Percentiles rank a stretch among this genome's conserved stretches.
phyloP scores from a whole-genome alignment of 2,329 filamentous ascomycete species.

The Talaromyces sp. region DNA sequence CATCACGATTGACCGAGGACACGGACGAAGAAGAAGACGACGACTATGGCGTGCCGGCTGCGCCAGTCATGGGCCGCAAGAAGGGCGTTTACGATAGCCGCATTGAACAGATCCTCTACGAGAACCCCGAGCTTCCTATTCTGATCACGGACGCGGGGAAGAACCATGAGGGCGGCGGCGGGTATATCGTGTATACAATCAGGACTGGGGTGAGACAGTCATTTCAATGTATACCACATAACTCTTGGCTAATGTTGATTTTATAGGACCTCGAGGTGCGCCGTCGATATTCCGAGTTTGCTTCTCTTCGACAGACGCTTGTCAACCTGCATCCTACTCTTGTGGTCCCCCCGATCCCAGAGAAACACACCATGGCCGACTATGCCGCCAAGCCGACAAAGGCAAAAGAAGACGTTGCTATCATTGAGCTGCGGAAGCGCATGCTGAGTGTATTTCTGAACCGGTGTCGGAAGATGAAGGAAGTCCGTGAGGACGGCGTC shows the following conservation, averaged over 20 bases:
- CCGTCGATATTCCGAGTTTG: conserved; percentile 93
- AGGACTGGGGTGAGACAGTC: conserved; percentile 70
- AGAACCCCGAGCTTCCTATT: conserved; percentile 85
- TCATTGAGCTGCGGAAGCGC: conserved; percentile 92
- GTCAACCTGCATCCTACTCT: conserved; percentile 90
- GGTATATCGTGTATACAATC: conserved; percentile 97
- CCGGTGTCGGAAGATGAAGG: conserved; percentile 85
- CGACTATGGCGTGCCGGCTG: conserved; percentile 45
- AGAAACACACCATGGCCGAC: conserved; percentile 98
- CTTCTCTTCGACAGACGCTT: conserved; percentile 80
- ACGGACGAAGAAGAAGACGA: conserved; percentile 55
- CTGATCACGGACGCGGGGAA: conserved; percentile 93
- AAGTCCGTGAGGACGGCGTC: conserved; percentile 85
- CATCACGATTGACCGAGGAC: conserved; percentile 48
- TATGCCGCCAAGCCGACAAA: conserved; percentile 97
- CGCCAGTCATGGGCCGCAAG: conserved; percentile 51
- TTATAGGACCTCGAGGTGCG: conserved; percentile 86
- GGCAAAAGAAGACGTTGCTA: conserved; percentile 93
- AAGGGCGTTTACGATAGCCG: conserved; percentile 86
- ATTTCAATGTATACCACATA: neutral
- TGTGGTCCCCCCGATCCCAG: conserved; percentile 92
- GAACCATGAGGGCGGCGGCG: conserved; percentile 83
- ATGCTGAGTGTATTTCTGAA: conserved; percentile 97
- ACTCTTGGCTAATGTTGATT: neutral
- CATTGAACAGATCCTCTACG: conserved; percentile 95